Base-by-base conservation (phyloP, 768 basidiomycete species). In the Hypholoma sublateritium region DNA sequence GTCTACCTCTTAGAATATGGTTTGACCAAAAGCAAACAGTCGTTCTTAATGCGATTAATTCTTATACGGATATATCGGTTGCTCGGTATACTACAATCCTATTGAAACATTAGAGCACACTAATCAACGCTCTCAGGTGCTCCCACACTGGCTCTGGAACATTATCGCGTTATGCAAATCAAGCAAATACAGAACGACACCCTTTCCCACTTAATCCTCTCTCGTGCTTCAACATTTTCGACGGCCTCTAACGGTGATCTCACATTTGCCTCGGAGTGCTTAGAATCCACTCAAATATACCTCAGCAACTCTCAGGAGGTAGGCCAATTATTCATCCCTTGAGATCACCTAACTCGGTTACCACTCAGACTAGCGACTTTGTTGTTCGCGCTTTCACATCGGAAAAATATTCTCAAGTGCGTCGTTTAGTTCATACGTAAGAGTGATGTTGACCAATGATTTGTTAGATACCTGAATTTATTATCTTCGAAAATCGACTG, bases 171-270 rank as follows among this genome's bases (percentile, higher is more conserved):
- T 21, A 78, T 95, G 75, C 84, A 86, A 58, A 76, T 91, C 59
- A 94, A 94, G 68, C 89, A 92, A 64, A 81, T 95, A 21, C 93
- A 96, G 68, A 82, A 88, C 56, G 95, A 97, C 65, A 96, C 95
- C 0, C 77, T 97, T 7, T 92, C 91, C 1, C 91, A 96, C 67
- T 81, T 92, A 53, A 71, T 94, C 50, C 80, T 94, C 41, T 84
- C 89, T 17, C 83, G 93, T 19, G 82, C 87, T 11, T 83, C 86
- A 19, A 89, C 86, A 0, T 95, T 93, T 75, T 92, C 91, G 2
- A 73, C 89, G 37, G 86, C 89, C 43, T 77, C 88, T 4, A 81
- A 75, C 13, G 92, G 92, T 7, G 92, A 94, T 64, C 69, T 94
- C 25, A 88, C 90, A 1, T 82, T 85, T 69, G 77, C 83, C 21